Evolutionary conservation across 208 protist genomes (phyloP).

Genomic region (Crithidia brevicula): DNA sequence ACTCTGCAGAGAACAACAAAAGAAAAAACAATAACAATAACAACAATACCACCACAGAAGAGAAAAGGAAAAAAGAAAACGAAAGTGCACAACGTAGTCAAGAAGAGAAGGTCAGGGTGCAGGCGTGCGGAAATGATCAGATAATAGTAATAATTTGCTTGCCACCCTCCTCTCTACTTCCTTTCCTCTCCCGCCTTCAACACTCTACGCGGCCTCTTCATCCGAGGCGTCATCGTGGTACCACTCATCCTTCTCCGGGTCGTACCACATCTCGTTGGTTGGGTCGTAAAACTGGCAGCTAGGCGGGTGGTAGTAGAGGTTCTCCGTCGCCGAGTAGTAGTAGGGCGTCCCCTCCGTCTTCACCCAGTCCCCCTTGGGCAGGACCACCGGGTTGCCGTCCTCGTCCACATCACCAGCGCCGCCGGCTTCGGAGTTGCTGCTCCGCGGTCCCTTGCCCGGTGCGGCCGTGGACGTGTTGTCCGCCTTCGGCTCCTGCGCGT

Average conservation of each 20-base stretch:
- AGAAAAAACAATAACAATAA: not conserved
- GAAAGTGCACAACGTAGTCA: not conserved
- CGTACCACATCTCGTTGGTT: constrained; percentile 91
- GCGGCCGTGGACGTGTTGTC: constrained; percentile 27
- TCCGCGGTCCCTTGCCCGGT: constrained; percentile 25
- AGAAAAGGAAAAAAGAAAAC: not conserved
- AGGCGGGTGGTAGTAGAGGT: constrained; percentile 90
- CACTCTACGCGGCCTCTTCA: constrained; percentile 27
- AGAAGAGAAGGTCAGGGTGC: constrained; percentile 1
- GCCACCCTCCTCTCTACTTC: too few relatives aligned
- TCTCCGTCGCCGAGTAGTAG: constrained; percentile 87
- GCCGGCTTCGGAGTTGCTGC: constrained; percentile 9
- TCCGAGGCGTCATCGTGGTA: constrained; percentile 65
- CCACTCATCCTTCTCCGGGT: constrained; percentile 90
- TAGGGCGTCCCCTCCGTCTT: constrained; percentile 84
- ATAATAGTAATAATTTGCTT: too few relatives aligned
- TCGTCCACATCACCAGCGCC: constrained; percentile 44
- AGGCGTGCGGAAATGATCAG: too few relatives aligned
- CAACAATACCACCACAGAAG: not conserved
- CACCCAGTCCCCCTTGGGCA: constrained; percentile 84
- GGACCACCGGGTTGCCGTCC: constrained; percentile 55
- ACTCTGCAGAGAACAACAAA: too few relatives aligned
- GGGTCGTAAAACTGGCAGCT: constrained; percentile 92
- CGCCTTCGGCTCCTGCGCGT: constrained; percentile 23
- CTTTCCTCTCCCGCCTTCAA: constrained; percentile 9